phyloP scores from a whole-genome alignment of 1,284 basidiomycete species.

The Apiotrichum laibachii region DNA sequence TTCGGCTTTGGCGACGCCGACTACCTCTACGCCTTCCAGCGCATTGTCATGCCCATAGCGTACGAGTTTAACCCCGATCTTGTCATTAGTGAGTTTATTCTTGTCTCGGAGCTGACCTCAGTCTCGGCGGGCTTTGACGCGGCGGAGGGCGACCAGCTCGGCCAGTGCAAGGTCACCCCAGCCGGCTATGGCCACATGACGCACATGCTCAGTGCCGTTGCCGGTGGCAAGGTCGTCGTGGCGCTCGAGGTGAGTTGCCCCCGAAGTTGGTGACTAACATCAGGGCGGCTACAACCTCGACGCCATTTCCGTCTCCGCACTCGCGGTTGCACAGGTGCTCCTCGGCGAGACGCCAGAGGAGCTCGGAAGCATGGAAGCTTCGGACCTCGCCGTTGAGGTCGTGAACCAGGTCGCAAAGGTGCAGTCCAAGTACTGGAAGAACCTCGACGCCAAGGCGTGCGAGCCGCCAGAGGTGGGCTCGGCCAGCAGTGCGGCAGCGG shows the following conservation, averaged over 20 bases:
- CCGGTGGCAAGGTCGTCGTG: conserved; percentile 83
- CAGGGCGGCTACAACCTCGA: conserved; percentile 95
- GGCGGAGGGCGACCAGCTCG: conserved; percentile 85
- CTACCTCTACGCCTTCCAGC: conserved; percentile 94
- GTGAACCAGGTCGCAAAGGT: conserved; percentile 79
- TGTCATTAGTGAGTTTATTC: conserved; percentile 73
- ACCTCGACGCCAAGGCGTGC: conserved; percentile 69
- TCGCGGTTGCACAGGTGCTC: conserved; percentile 79
- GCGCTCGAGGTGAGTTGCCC: conserved; percentile 75
- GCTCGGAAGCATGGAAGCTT: conserved; percentile 67
- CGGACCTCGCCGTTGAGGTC: conserved; percentile 76
- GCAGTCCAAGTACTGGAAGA: conserved; percentile 89
- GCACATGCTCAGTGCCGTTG: conserved; percentile 87
- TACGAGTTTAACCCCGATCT: conserved; percentile 94
- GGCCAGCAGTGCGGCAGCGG: conserved; percentile 21
- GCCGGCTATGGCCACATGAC: conserved; percentile 99
- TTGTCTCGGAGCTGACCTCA: conserved; percentile 43
- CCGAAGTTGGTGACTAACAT: no score
- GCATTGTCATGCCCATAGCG: conserved; percentile 94
- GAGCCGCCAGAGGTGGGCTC: conserved; percentile 60
- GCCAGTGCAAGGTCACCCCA: conserved; percentile 85
- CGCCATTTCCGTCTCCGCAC: conserved; percentile 78
- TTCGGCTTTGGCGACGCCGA: conserved; percentile 89
- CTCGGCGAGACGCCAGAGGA: conserved; percentile 80
- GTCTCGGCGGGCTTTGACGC: conserved; percentile 99